These are phyloP conservation scores for Russula earlei DNA, from an alignment of 768 basidiomycete species.

Conservation along the genomic window DNA sequence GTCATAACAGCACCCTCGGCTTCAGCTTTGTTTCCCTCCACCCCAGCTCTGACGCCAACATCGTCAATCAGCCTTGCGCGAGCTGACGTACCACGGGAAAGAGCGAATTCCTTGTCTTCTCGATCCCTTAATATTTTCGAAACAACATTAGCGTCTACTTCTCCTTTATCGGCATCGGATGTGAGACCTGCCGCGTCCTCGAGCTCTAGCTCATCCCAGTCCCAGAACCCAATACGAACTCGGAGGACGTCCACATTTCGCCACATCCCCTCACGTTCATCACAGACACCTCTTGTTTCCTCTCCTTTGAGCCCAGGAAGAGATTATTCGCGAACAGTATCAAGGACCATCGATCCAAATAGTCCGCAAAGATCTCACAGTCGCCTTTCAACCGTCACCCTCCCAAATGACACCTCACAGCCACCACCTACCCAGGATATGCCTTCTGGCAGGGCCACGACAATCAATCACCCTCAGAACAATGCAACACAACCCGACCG, in stretches of 20 bases:
- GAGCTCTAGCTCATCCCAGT: not conserved
- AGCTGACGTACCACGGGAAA: not conserved
- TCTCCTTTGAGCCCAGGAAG: conserved; percentile 30
- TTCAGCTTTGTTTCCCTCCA: not conserved
- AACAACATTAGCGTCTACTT: not conserved
- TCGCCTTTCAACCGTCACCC: conserved; percentile 19
- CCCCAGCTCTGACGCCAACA: not conserved
- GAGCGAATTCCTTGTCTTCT: not conserved
- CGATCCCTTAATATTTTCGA: not conserved
- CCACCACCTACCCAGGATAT: conserved; percentile 7
- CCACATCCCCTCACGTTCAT: conserved; percentile 33
- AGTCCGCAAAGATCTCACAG: conserved; percentile 14
- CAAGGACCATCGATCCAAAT: conserved; percentile 15
- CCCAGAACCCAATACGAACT: conserved; percentile 12
- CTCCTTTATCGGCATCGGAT: not conserved
- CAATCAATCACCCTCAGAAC: not conserved
- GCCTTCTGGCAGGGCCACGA: not conserved
- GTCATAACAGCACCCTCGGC: not conserved
- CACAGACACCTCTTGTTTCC: conserved; percentile 24
- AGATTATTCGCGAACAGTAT: conserved; percentile 16
- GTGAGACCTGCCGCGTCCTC: not conserved
- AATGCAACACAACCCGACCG: not conserved
- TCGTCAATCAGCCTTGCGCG: not conserved
- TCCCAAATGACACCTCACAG: too few relatives aligned
- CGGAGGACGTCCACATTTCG: conserved; percentile 45